phyloP scores from a whole-genome alignment of 495 filamentous ascomycete genomes.

The Extremus antarcticus region DNA sequence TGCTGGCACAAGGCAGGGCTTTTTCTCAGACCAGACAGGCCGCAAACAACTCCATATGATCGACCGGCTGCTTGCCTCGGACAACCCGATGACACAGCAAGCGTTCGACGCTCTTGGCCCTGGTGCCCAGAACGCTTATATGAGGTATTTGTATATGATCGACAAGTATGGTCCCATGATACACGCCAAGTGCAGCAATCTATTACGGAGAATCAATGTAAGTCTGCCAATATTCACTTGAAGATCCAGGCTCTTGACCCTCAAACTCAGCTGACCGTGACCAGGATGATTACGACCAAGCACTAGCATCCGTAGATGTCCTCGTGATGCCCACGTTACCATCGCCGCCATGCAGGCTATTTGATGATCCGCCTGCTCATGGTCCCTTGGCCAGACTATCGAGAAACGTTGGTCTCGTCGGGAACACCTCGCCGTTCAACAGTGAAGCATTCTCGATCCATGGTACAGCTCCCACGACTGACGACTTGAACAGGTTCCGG shows the following conservation, averaged over 20 bases:
- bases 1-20: not conserved
- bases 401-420: slow-evolving; percentile 32
- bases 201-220: slow-evolving; percentile 31
- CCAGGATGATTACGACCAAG: slow-evolving; percentile 35
- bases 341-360: slow-evolving; percentile 8
- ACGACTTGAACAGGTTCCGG: slow-evolving; percentile 29
- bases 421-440: slow-evolving; percentile 49
- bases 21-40: not conserved
- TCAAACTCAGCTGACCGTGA: not conserved
- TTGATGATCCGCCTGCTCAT: slow-evolving; percentile 1
- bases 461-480: no score
- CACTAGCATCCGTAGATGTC: slow-evolving; percentile 34
- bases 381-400: slow-evolving; percentile 20
- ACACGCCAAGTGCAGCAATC: slow-evolving; percentile 35
- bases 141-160: slow-evolving; percentile 13
- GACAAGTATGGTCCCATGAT: slow-evolving; percentile 23
- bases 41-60: slow-evolving; percentile 3
- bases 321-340: slow-evolving; percentile 35
- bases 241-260: not conserved
- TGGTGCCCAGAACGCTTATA: not conserved
- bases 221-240: not conserved
- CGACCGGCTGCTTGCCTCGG: not conserved
- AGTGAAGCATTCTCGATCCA: slow-evolving; percentile 14
- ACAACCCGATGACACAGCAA: slow-evolving; percentile 1
- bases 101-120: slow-evolving; percentile 1